These are phyloP conservation scores for Plectranthus barbatus DNA, from an alignment of 257 asterid species.

Conservation along the genomic window DNA sequence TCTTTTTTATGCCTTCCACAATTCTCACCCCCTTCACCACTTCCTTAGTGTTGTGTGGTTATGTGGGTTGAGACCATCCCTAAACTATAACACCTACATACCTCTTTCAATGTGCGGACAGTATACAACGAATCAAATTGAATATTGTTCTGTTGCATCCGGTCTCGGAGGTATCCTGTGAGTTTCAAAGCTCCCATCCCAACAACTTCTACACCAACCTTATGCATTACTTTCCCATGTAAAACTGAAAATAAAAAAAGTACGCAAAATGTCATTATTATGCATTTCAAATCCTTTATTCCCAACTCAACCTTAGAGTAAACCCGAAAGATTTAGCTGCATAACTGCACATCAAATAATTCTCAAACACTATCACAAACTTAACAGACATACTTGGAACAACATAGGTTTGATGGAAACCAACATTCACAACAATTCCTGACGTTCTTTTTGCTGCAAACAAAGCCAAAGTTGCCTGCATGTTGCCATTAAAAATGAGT, in stretches of 20 bases:
- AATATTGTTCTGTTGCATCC: slow-evolving; percentile 73
- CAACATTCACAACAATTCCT: slow-evolving; percentile 90
- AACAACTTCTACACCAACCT: slow-evolving; percentile 74
- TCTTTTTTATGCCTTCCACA: background rate
- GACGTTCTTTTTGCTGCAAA: slow-evolving; percentile 82
- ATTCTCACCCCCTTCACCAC: background rate
- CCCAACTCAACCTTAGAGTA: background rate
- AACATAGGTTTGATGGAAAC: slow-evolving; percentile 83
- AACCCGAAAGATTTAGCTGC: background rate
- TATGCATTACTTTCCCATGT: slow-evolving; percentile 78
- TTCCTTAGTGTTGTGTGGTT: background rate
- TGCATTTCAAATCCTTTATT: background rate
- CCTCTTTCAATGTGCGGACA: slow-evolving; percentile 92
- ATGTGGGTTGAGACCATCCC: background rate
- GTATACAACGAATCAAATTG: slow-evolving; percentile 76
- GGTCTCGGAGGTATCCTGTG: slow-evolving; percentile 82
- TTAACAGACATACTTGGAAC: slow-evolving; percentile 65
- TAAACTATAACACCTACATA: slow-evolving; percentile 4
- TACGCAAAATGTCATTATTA: background rate
- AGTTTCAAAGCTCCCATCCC: slow-evolving; percentile 94
- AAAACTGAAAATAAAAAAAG: slow-evolving; percentile 41
- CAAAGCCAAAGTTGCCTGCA: slow-evolving; percentile 87
- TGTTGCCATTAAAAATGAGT: background rate
- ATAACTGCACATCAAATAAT: slow-evolving; percentile 1
- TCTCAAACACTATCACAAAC: background rate